Percentiles rank a stretch among this genome's conserved stretches.
Evolutionary conservation across 345 rosid genomes (phyloP).

Genomic region (Corymbia maculata): DNA sequence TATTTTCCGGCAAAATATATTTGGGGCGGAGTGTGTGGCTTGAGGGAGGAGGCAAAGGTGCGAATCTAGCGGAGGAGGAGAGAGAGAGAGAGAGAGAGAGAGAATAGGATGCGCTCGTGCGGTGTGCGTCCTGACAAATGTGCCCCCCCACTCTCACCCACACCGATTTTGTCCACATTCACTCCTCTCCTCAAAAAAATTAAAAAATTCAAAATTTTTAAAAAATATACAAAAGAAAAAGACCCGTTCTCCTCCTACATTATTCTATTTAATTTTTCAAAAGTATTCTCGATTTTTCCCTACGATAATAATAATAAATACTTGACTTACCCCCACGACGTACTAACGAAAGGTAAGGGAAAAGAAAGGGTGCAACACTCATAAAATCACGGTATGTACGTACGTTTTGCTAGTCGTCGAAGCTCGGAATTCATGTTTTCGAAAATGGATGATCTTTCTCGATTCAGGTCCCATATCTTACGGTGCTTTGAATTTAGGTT

Average conservation of each 20-base stretch:
- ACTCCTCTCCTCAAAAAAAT: neutral
- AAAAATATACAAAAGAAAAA: neutral
- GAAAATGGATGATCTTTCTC: neutral
- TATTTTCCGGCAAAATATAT: neutral
- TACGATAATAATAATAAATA: neutral
- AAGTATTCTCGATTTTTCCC: neutral
- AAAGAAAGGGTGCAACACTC: neutral
- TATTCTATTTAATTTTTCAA: neutral
- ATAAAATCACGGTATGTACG: neutral
- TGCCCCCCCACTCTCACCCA: neutral
- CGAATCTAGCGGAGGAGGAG: slow-evolving; percentile 6
- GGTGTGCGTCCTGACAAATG: slow-evolving; percentile 7
- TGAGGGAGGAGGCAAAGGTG: neutral
- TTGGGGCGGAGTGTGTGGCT: neutral
- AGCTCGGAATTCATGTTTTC: neutral
- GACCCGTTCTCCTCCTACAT: neutral
- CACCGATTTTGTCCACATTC: neutral
- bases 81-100: neutral
- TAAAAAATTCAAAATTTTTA: neutral
- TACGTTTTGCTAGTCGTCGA: neutral
- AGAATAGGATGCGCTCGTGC: slow-evolving; percentile 19
- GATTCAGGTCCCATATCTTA: neutral
- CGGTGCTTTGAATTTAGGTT: neutral
- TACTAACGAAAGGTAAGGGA: neutral
- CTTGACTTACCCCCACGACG: neutral